Conservation (phyloP, 1,139 yeast species). For the Sporopachydermia cereana region DNA sequence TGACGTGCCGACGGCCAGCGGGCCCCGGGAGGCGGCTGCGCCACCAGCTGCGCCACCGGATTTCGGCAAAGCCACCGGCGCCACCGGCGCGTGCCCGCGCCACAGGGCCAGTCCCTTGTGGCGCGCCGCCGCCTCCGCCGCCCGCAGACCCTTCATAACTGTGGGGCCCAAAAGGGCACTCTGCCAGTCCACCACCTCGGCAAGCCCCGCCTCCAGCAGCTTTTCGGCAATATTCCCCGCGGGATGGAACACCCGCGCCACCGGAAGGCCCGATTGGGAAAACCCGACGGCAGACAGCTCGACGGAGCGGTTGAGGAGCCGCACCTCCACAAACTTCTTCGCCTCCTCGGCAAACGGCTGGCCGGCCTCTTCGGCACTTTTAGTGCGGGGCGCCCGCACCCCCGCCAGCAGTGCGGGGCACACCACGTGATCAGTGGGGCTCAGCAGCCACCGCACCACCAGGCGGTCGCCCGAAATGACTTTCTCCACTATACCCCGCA, state of each 20-base stretch:
- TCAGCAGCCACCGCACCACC: conserved; percentile 41
- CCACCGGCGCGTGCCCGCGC: conserved; percentile 24
- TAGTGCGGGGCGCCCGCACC: conserved; percentile 55
- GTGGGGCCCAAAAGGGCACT: conserved; percentile 57
- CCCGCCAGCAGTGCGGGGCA: conserved; percentile 65
- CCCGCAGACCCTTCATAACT: conserved; percentile 49
- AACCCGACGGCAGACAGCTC: conserved; percentile 44
- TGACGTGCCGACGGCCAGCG: conserved; percentile 32
- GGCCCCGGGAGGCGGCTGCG: conserved; percentile 13
- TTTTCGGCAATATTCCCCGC: conserved; percentile 69
- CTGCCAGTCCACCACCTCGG: conserved; percentile 76
- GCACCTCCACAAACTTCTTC: conserved; percentile 51
- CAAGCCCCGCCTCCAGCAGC: conserved; percentile 58
- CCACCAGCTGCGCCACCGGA: conserved; percentile 18
- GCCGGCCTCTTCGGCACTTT: conserved; percentile 23
- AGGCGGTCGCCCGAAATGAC: conserved; percentile 73
- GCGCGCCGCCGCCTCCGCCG: conserved; percentile 59
- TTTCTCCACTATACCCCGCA: conserved; percentile 55
- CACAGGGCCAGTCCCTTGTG: conserved; percentile 51
- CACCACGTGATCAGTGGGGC: conserved; percentile 33
- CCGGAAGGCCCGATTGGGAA: conserved; percentile 46
- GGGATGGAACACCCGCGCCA: conserved; percentile 47
- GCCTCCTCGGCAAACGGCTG: conserved; percentile 57
- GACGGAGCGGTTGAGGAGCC: conserved; percentile 54
- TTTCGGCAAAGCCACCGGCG: conserved; percentile 13